Evolutionary conservation across 2,329 filamentous ascomycete species (phyloP), one percentile per base, ranked within the genome.

Genomic region (Aspergillus glaucus): DNA sequence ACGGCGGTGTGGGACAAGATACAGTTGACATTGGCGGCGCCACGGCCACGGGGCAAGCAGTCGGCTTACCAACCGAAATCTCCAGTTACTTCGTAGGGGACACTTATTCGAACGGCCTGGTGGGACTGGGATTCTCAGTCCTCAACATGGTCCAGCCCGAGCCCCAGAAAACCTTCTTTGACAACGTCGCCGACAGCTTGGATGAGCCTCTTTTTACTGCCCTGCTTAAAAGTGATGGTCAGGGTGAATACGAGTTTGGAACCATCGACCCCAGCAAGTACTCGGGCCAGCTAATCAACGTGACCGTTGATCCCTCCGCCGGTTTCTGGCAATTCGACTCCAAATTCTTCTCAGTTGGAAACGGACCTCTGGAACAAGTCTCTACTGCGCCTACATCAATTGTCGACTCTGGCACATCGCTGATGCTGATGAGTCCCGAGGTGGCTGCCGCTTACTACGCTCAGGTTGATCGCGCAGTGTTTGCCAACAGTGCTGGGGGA

Each of bases 231-330:
- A 76, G 79, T 55, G 74, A 77, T 50, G 73, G 74, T 14, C 71
- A 75, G 2, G 86, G 86, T 42, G 76, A 79, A 26, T 91, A 88
- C 69, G 83, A 88, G 62, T 91, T 91, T 59, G 87, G 87, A 51
- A 76, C 68, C 57, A 82, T 91, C 59, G 84, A 91, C 63, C 62
- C 60, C 1, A 70, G 70, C 48, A 82, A 86, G 58, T 86, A 85
- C 65, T 73, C 65, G 2, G 86, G 86, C 30, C 59, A 75, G 3
- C 76, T 91, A 58, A 68, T 75, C 19, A 88, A 82, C 63, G 74
- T 82, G 17, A 71, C 77, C 8, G 75, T 88, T 52, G 79, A 87
- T 62, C 75, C 74, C 15, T 75, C 74, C 9, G 69, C 74, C 28
- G 86, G 86, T 7, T 88, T 84, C 73, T 90, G 86, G 86, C 74